Evolutionary conservation across 352 stramenopile genomes (phyloP).

Genomic region (Phytophthora macrochlamydospora): DNA sequence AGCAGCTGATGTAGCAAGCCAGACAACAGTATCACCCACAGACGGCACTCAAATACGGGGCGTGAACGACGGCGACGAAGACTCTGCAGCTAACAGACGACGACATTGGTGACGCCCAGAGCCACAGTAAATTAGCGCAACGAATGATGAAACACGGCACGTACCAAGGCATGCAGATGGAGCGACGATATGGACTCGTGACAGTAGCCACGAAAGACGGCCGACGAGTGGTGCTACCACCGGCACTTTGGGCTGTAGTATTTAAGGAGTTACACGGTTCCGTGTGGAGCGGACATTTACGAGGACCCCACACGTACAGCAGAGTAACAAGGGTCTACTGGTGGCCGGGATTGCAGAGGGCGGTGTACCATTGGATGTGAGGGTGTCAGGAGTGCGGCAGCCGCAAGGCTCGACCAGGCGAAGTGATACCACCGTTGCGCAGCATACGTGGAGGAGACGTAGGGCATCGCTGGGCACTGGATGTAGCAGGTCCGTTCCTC

Average conservation of each 20-base stretch:
- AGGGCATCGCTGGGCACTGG: conserved; percentile 10
- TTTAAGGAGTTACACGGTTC: conserved; percentile 14
- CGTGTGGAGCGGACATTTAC: conserved; percentile 15
- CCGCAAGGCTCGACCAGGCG: conserved; percentile 9
- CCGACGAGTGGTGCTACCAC: conserved; percentile 6
- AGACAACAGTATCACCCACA: no score
- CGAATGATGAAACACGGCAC: neutral
- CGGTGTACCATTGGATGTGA: neutral
- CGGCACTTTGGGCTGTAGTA: conserved; percentile 11
- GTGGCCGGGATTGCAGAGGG: conserved; percentile 11
- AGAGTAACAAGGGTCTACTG: conserved; percentile 2
- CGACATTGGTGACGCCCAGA: neutral
- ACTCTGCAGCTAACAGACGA: neutral
- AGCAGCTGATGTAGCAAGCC: no score
- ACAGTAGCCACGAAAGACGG: neutral
- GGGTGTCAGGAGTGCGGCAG: conserved; percentile 19
- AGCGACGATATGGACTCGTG: neutral
- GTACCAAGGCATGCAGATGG: neutral
- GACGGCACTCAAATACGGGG: no score
- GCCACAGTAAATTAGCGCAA: neutral
- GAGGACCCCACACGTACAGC: conserved; percentile 9
- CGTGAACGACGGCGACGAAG: no score
- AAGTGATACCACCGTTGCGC: conserved; percentile 11
- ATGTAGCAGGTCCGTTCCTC: conserved; percentile 8
- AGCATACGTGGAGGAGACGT: conserved; percentile 9